Evolutionary conservation across 75 land plant genomes (phyloP), one percentile per base, ranked within the genome.

Genomic region (Cunninghamia lanceolata): DNA sequence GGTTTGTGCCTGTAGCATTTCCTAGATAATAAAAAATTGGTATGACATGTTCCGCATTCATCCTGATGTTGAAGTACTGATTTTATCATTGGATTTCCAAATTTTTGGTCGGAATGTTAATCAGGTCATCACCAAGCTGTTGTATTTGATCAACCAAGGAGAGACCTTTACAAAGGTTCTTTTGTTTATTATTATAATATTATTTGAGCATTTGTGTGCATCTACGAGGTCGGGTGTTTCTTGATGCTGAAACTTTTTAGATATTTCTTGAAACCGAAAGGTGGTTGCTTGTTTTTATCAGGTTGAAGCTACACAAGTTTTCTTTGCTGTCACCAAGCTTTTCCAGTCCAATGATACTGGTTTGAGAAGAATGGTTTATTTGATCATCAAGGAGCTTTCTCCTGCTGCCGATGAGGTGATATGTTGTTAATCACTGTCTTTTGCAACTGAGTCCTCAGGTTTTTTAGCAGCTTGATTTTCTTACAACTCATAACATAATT

Each of bases 101-200:
- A 16, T 73, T 83, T 71, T 82, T 80, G 17, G 36, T 35, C 45
- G 84, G 25, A 40, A 13, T 85, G 59, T 47, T 30, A 36, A 88
- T n/a, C 86, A 97, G 99, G 99, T 97, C 46, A 97, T 97, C 82
- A 96, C 98, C 3, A 97, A 97, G 86, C 98, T 97, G 28, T 85
- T 97, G 43, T 97, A 95, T 90, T 85, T 97, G 40, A 93, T 97
- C 85, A 97, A 97, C 74, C 99, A 96, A 87, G 99, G 99, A 74
- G 99, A 97, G 82, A 91, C 93, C 15, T 97, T 97, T 76, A 97
- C 97, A 1, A 95, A 97, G 99, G 99, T 96, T 19, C 10, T n/a
- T 4, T 75, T 75, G 43, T 68, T 59, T 43, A 21, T 45, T n/a
- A n/a, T n/a, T n/a, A n/a, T n/a, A n/a, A n/a, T 39, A 11, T 56